Conservation (phyloP, 139 green algal genomes). For the Tetraselmis striata region DNA sequence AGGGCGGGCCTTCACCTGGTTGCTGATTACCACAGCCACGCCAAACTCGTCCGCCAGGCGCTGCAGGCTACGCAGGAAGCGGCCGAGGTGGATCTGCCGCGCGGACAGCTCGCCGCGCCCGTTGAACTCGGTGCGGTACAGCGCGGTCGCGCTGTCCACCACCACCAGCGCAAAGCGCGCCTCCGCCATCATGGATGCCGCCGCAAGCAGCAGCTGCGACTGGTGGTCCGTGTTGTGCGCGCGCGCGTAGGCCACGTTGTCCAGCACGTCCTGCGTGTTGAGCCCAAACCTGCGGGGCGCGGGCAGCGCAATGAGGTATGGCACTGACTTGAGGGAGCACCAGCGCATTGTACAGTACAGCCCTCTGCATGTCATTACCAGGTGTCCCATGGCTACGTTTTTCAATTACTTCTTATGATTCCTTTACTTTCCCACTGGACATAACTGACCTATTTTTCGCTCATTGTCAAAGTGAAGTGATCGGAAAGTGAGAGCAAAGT, state of each 20-base stretch:
- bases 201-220: slow-evolving; percentile 73
- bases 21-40: slow-evolving; percentile 90
- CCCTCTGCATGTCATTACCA: too few relatives aligned
- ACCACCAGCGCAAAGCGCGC: slow-evolving; percentile 86
- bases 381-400: too few relatives aligned
- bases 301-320: too few relatives aligned
- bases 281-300: slow-evolving; percentile 84
- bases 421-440: too few relatives aligned
- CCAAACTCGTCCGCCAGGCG: slow-evolving; percentile 92
- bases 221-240: slow-evolving; percentile 99
- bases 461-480: too few relatives aligned
- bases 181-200: slow-evolving; percentile 91
- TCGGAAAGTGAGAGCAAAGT: too few relatives aligned
- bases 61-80: slow-evolving; percentile 85
- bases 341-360: too few relatives aligned
- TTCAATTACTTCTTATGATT: too few relatives aligned
- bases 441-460: too few relatives aligned
- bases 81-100: slow-evolving; percentile 76
- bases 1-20: too few relatives aligned
- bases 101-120: slow-evolving; percentile 83
- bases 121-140: slow-evolving; percentile 85
- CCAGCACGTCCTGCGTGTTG: slow-evolving; percentile 82
- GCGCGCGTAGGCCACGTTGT: slow-evolving; percentile 96
- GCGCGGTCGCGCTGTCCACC: slow-evolving; percentile 90
- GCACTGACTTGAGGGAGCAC: too few relatives aligned